Base-by-base conservation (phyloP, 2,329 filamentous ascomycete genomes). In the Fonsecaea pugnacius region DNA sequence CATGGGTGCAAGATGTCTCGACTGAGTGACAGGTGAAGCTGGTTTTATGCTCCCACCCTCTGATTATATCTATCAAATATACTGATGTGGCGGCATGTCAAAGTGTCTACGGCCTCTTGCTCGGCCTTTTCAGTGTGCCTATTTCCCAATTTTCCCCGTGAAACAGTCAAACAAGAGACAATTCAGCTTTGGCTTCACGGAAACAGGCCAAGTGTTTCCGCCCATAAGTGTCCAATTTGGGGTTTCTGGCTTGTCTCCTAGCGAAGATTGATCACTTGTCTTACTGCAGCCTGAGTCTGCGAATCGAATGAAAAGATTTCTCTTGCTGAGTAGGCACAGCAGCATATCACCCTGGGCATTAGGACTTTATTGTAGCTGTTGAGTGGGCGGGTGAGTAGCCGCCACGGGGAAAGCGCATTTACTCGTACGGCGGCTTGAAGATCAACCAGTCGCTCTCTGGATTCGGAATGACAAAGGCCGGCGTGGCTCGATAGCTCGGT, bases 361-460 rank as follows among this genome's bases (percentile, higher is more conserved):
- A 9, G 7, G 40, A 21, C 7, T 16, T 7, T 27, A 27, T 14
- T 12, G 18, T 18, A 5, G 24, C 21, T 3, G 38, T 14, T n/a
- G 38, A 43, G 16, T 18, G 43, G 18, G 51, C 27, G 33, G 5
- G 18, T 18, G n/a, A 53, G 27, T 4, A n/a, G 12, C 16, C 14
- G n/a, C 27, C 51, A 16, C 8, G 27, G n/a, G 33, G 51, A 18
- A 24, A 4, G 16, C 21, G 50, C 50, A 24, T 7, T 30, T 51
- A 70, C 38, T 70, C 68, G 21, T 67, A 67, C 5, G 68, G 68
- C 54, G 68, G 66, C 40, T 68, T 67, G 53, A 70, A 70, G 4
- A 64, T 62, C 55, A 80, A 67, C 79, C 79, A 81, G 70, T 81
- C 79, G 14, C 77, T 79, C 64, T 81, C 79, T 0, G 78, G 78